phyloP scores from a whole-genome alignment of 1,284 basidiomycete genomes.

The Boletus sp. region DNA sequence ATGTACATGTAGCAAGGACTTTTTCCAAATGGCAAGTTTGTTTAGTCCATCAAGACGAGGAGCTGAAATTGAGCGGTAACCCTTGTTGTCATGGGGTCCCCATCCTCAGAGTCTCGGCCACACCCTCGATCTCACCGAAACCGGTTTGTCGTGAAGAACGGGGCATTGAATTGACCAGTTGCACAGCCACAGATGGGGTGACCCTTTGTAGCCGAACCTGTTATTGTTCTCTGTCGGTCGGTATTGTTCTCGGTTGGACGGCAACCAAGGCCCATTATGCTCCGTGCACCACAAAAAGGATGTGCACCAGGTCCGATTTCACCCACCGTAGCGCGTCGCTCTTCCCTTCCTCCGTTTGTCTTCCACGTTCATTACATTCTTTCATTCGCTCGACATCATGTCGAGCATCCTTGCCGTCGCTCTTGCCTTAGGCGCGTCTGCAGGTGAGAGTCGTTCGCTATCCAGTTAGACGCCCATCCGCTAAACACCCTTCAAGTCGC shows the following conservation, averaged over 20 bases:
- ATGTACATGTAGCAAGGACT: neutral
- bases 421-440: conserved; percentile 44
- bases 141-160: no score
- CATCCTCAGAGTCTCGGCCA: no score
- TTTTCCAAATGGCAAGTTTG: neutral
- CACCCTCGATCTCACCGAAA: no score
- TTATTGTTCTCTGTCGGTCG: conserved; percentile 28
- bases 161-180: neutral
- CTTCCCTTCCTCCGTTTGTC: conserved; percentile 25
- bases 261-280: conserved; percentile 29
- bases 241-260: conserved; percentile 24
- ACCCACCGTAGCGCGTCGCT: conserved; percentile 18
- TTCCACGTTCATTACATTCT: conserved; percentile 25
- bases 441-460: conserved; percentile 36
- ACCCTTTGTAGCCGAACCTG: neutral
- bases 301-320: conserved; percentile 11
- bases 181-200: conserved; percentile 17
- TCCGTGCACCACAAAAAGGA: conserved; percentile 29
- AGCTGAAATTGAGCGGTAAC: neutral
- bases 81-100: neutral
- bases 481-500: conserved; percentile 38
- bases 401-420: conserved; percentile 43
- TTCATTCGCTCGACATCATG: conserved; percentile 41
- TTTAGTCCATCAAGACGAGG: neutral
- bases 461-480: neutral